Conservation (phyloP, 495 filamentous ascomycete genomes). For the Rhizodiscina lignyota region DNA sequence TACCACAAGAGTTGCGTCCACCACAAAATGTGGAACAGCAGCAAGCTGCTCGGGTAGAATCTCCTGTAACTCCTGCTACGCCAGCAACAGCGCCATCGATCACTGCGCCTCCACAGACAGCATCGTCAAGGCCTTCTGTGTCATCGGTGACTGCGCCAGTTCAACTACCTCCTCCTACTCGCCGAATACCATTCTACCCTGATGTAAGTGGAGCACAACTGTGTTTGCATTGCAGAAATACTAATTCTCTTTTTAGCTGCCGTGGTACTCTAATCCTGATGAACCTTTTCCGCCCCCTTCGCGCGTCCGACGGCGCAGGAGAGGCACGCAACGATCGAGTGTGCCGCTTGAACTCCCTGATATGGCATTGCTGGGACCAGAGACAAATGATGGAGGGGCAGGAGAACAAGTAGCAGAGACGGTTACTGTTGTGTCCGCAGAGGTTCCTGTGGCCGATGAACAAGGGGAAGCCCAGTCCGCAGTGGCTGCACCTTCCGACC, state of each 20-base stretch:
- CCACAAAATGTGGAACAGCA: slow-evolving; percentile 6
- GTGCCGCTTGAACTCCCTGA: too few relatives aligned
- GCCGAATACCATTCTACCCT: slow-evolving; percentile 36
- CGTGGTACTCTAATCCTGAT: slow-evolving; percentile 66
- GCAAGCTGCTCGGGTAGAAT: slow-evolving; percentile 6
- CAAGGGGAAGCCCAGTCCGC: slow-evolving; percentile 34
- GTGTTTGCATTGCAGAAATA: not conserved
- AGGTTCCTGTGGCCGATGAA: slow-evolving; percentile 19
- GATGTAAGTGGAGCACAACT: slow-evolving; percentile 32
- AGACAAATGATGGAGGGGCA: too few relatives aligned
- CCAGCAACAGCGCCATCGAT: slow-evolving; percentile 7
- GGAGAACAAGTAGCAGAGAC: too few relatives aligned
- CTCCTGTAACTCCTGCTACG: slow-evolving; percentile 11
- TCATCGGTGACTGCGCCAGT: slow-evolving; percentile 10
- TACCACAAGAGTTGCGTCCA: slow-evolving; percentile 7
- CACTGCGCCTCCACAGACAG: slow-evolving; percentile 7
- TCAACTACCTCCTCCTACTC: slow-evolving; percentile 8
- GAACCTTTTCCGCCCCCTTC: slow-evolving; percentile 42
- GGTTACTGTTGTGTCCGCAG: too few relatives aligned
- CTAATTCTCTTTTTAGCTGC: slow-evolving; percentile 33
- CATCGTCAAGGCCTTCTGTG: slow-evolving; percentile 7
- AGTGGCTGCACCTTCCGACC: too few relatives aligned
- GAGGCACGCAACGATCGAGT: too few relatives aligned
- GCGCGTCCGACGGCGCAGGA: slow-evolving; percentile 25
- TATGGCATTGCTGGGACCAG: too few relatives aligned